A percentile compares a stretch with the other conserved stretches of the same genome.
phyloP scores from a whole-genome alignment of 148 eudicot genomes.

The Heliosperma pusillum region DNA sequence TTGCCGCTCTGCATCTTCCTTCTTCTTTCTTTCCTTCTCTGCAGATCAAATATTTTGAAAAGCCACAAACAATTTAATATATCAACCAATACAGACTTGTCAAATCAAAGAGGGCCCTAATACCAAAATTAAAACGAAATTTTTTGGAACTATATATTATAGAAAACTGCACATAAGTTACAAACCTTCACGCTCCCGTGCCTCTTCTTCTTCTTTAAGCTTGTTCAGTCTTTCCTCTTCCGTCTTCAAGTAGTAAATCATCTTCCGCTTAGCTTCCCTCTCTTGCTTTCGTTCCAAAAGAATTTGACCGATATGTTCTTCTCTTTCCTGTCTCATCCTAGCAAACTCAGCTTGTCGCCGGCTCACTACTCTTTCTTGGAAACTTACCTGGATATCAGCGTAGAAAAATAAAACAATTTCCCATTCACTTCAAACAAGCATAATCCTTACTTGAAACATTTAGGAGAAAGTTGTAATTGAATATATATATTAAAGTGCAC shows the following conservation, averaged over 20 bases:
- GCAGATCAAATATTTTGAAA: conserved; percentile 8
- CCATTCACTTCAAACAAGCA: neutral
- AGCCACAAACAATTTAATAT: neutral
- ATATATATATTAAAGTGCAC: neutral
- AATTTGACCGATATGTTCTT: conserved; percentile 43
- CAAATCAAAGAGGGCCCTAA: no score
- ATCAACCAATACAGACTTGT: no score
- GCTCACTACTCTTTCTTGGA: conserved; percentile 48
- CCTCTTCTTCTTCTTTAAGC: conserved; percentile 73
- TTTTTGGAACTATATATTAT: no score
- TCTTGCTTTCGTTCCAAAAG: conserved; percentile 55
- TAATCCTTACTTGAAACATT: neutral
- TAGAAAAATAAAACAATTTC: neutral
- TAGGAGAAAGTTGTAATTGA: neutral
- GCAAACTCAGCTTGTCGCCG: conserved; percentile 55
- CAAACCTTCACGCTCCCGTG: conserved; percentile 72
- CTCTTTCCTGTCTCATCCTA: conserved; percentile 59
- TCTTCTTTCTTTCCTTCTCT: conserved; percentile 78
- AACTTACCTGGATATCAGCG: conserved; percentile 36
- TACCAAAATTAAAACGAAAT: no score
- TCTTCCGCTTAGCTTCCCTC: conserved; percentile 61
- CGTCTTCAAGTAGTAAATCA: conserved; percentile 52
- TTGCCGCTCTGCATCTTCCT: conserved; percentile 67
- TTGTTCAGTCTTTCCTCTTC: conserved; percentile 70
- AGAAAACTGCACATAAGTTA: neutral